Evolutionary conservation across 148 eudicot species (phyloP), one percentile per base, ranked within the genome.

Genomic region (Polygonum aviculare): DNA sequence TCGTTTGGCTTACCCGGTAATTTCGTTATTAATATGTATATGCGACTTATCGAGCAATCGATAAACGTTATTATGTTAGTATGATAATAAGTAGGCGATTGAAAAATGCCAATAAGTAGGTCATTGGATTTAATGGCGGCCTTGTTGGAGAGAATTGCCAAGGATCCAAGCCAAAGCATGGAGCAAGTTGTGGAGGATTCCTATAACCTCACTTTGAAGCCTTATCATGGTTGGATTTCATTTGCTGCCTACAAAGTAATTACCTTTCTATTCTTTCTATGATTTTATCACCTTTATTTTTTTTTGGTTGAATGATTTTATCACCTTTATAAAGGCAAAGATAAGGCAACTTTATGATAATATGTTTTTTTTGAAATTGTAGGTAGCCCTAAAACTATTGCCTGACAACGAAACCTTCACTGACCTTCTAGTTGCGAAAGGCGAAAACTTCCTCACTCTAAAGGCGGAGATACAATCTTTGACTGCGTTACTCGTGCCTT

Each of bases 181-280:
- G 93, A 91, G 60, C 70, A 88, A 80, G 84, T 81, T 5, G 94
- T 94, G n/a, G 89, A 82, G 51, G 90, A 88, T 16, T 86, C 98
- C 0, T 94, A 94, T 52, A 83, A 75, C 49, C 63, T 76, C 69
- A 86, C 89, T 39, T 79, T 94, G 18, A 94, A 87, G 50, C 97
- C 97, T 76, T 94, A 94, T 94, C 98, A 94, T 84, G 97, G 97
- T 44, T 94, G 98, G 98, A 94, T 94, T 80, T 87, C 97, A 54
- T 81, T 89, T 5, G 84, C 98, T 49, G 97, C 98, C 51, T 91
- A 79, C 70, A 87, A 79, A 84, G 98, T 93, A 87, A 82, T 2
- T 54, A 5, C 2, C 1, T n/a, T 54, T 14, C 38, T 75, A 7
- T 26, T 4, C 21, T 54, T 54, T n/a, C 10, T 54, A 62, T 62